Evolutionary conservation across 345 rosid species (phyloP), one percentile per base, ranked within the genome.

Genomic region (Hibiscus syriacus): DNA sequence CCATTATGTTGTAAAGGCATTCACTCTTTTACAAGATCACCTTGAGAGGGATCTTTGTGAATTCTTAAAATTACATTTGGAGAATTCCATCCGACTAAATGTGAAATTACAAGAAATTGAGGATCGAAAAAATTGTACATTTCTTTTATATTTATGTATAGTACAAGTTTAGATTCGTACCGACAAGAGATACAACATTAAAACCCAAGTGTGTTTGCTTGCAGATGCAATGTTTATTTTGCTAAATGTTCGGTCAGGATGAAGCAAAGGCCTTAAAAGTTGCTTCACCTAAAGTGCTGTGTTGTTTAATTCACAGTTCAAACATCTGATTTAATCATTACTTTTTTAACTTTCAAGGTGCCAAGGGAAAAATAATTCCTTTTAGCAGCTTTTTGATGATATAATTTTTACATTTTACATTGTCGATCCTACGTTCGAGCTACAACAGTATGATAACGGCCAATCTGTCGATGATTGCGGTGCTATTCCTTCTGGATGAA

Each of bases 401-500:
- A 61, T 57, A 62, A 14, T 64, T 45, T 22, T 43, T 2, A 57
- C 46, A 61, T 70, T 66, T 26, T 49, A 69, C 62, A 56, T 36
- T 62, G 8, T 55, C 55, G 74, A 79, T 74, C 81, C 72, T 48
- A 55, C 49, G 70, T 75, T 79, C 81, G 67, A 62, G 55, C 63
- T 58, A 54, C 39, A 79, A 71, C 65, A 68, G 11, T 22, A 61
- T 16, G 6, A 22, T 20, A 12, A 10, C 32, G 2, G 4, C 32
- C 32, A 8, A 12, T 61, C 12, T 6, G 39, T 23, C 7, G 20
- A 22, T 38, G 66, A 3, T 20, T 61, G 5, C 13, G 49, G 50
- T 39, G 11, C 84, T 85, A 90, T 68, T 90, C 91, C 88, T 90
- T 93, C 84, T 93, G 98, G 77, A 86, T 80, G 73, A 83, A 90